A percentile compares a stretch with the other conserved stretches of the same genome.
Evolutionary conservation across 2,329 filamentous ascomycete genomes (phyloP).

Genomic region (Trichoderma gracile): DNA sequence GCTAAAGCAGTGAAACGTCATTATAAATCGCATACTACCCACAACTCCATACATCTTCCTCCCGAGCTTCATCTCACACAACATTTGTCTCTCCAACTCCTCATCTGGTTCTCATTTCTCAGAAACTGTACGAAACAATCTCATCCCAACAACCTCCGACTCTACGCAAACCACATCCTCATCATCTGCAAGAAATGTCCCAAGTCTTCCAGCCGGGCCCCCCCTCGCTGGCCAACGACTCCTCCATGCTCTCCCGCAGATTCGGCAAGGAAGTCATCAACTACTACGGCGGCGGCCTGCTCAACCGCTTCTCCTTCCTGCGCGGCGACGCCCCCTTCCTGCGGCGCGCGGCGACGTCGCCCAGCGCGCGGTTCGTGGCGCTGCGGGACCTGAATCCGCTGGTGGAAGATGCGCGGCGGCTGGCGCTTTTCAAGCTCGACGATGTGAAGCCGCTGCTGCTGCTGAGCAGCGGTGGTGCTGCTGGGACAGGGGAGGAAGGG

Average conservation of each 20-base stretch:
- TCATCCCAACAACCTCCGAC: not conserved
- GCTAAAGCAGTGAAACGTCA: not conserved
- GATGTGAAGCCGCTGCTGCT: conserved; percentile 69
- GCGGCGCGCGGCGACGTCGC: conserved; percentile 63
- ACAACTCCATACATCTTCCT: not conserved
- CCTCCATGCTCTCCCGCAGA: conserved; percentile 70
- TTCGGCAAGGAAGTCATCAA: conserved; percentile 80
- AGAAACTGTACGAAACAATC: not conserved
- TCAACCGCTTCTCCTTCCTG: conserved; percentile 80
- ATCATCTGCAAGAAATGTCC: conserved; percentile 14
- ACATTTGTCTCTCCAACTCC: not conserved
- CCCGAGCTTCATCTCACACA: not conserved
- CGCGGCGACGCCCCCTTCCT: conserved; percentile 71
- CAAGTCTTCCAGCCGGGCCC: conserved; percentile 19
- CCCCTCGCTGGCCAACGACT: conserved; percentile 41
- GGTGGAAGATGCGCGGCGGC: conserved; percentile 53
- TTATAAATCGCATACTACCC: conserved; percentile 2
- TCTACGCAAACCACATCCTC: not conserved
- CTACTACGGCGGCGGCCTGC: conserved; percentile 77
- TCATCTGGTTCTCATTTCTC: not conserved
- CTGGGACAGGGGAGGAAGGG: conserved; percentile 52
- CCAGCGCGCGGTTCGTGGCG: conserved; percentile 70
- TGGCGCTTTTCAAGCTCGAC: conserved; percentile 68
- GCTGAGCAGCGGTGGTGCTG: too few species aligned
- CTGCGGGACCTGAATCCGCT: conserved; percentile 79